Conservation (phyloP, 78 protist species). For the Planoprotostelium fungivorum region DNA sequence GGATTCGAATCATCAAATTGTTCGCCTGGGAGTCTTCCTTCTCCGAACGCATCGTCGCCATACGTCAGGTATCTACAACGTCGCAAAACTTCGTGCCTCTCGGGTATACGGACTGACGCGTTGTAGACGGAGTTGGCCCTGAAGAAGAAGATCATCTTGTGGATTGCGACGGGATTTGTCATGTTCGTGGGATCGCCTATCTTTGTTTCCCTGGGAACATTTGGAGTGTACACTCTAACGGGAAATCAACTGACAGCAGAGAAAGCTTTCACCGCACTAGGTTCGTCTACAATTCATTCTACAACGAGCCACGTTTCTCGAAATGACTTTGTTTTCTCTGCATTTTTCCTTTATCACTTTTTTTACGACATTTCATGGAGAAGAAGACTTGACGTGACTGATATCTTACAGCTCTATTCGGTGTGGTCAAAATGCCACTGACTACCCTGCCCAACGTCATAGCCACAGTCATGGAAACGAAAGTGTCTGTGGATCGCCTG, state of each 20-base stretch:
- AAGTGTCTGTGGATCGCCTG: slow-evolving; percentile 72
- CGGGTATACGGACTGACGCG: neutral
- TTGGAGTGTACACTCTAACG: slow-evolving; percentile 36
- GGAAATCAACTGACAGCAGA: slow-evolving; percentile 66
- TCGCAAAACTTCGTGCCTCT: neutral
- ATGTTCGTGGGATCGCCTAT: slow-evolving; percentile 43
- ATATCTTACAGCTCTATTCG: slow-evolving; percentile 74
- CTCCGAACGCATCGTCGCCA: slow-evolving; percentile 19
- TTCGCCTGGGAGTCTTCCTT: slow-evolving; percentile 77
- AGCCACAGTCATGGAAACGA: slow-evolving; percentile 55
- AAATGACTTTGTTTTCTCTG: neutral
- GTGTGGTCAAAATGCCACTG: slow-evolving; percentile 84
- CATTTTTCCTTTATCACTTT: neutral
- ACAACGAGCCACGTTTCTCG: neutral
- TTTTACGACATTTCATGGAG: no score
- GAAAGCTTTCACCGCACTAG: slow-evolving; percentile 55
- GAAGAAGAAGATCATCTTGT: slow-evolving; percentile 3
- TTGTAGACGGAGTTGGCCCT: neutral
- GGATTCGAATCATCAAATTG: slow-evolving; percentile 73
- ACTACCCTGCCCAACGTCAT: slow-evolving; percentile 71
- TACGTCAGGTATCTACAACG: slow-evolving; percentile 3
- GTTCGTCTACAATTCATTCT: neutral
- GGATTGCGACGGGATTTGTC: neutral
- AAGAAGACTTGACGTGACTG: no score
- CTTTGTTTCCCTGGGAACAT: slow-evolving; percentile 64